A percentile compares a stretch with the other conserved stretches of the same genome.
phyloP scores from a whole-genome alignment of 2,329 filamentous ascomycete species.

The Pseudonectria foliicola region DNA sequence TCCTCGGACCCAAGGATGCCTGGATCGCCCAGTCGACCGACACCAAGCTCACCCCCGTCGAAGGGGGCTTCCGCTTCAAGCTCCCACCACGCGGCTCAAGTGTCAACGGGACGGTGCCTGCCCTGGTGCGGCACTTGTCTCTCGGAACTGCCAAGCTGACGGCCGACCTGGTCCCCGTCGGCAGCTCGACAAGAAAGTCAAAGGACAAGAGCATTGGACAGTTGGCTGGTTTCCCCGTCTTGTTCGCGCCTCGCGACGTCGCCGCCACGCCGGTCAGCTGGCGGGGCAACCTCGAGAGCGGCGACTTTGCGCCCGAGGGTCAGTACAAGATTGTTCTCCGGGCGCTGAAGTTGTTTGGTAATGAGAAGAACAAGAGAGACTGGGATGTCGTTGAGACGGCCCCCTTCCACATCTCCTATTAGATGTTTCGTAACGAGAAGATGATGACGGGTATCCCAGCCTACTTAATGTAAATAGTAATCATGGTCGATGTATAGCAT shows the following conservation, averaged over 20 bases:
- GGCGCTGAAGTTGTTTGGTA: constrained; percentile 45
- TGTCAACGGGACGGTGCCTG: constrained; percentile 28
- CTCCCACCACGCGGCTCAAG: constrained; percentile 35
- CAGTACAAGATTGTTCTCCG: constrained; percentile 42
- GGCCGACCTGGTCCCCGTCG: constrained; percentile 37
- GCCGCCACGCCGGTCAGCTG: constrained; percentile 26
- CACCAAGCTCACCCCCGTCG: constrained; percentile 15
- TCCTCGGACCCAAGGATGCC: constrained; percentile 16
- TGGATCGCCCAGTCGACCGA: constrained; percentile 30
- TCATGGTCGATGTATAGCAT: no score
- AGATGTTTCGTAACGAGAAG: no score
- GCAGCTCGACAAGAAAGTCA: constrained; percentile 19
- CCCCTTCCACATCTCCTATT: constrained; percentile 39
- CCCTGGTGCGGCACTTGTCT: constrained; percentile 33
- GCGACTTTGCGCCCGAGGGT: constrained; percentile 41
- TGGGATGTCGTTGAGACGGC: constrained; percentile 39
- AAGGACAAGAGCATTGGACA: constrained; percentile 34
- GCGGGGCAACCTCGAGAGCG: constrained; percentile 41
- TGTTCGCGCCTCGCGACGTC: constrained; percentile 21
- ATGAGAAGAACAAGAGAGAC: constrained; percentile 34
- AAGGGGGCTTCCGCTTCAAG: constrained; percentile 31
- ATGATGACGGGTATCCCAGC: no score
- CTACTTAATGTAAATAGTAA: no score
- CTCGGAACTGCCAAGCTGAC: constrained; percentile 40
- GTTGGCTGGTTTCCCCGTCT: constrained; percentile 34